Evolutionary conservation across 768 basidiomycete genomes (phyloP).

Genomic region (Leccinum subgranulosum): DNA sequence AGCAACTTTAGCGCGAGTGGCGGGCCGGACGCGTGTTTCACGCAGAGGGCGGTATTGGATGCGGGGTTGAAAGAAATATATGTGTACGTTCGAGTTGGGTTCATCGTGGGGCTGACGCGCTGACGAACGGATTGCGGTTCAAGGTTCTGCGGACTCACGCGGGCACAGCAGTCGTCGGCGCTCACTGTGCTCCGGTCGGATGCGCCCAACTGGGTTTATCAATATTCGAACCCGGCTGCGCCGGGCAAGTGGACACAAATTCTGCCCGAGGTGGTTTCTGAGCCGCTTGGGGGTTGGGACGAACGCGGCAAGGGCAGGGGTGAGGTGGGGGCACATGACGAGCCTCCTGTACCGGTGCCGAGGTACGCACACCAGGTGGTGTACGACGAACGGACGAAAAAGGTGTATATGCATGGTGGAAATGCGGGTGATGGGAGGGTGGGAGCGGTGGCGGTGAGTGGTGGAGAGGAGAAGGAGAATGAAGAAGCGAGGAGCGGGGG

Average conservation of each 20-base stretch:
- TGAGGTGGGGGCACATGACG: slow-evolving; percentile 12
- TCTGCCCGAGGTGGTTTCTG: slow-evolving; percentile 33
- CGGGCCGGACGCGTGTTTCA: slow-evolving; percentile 71
- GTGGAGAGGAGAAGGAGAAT: slow-evolving; percentile 26
- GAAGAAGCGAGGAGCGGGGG: neutral
- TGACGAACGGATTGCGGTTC: neutral
- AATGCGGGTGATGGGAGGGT: slow-evolving; percentile 50
- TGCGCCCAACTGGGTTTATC: slow-evolving; percentile 65
- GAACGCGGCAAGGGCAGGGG: neutral
- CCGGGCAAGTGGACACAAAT: slow-evolving; percentile 69
- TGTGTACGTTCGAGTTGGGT: slow-evolving; percentile 40
- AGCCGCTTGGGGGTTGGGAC: neutral
- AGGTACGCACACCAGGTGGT: slow-evolving; percentile 76
- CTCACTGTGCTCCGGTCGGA: slow-evolving; percentile 44
- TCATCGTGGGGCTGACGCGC: neutral
- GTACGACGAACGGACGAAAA: slow-evolving; percentile 57
- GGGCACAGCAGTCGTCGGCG: slow-evolving; percentile 34
- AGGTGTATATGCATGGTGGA: slow-evolving; percentile 72
- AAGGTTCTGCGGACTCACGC: slow-evolving; percentile 64
- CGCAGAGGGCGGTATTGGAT: slow-evolving; percentile 72
- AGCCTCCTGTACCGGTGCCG: slow-evolving; percentile 44
- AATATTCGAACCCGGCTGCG: slow-evolving; percentile 46
- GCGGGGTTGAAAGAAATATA: slow-evolving; percentile 63
- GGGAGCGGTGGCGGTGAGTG: slow-evolving; percentile 7
- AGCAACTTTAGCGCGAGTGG: slow-evolving; percentile 57